Conservation (phyloP, 768 basidiomycete genomes). For the Pleurotus citrinopileatus region DNA sequence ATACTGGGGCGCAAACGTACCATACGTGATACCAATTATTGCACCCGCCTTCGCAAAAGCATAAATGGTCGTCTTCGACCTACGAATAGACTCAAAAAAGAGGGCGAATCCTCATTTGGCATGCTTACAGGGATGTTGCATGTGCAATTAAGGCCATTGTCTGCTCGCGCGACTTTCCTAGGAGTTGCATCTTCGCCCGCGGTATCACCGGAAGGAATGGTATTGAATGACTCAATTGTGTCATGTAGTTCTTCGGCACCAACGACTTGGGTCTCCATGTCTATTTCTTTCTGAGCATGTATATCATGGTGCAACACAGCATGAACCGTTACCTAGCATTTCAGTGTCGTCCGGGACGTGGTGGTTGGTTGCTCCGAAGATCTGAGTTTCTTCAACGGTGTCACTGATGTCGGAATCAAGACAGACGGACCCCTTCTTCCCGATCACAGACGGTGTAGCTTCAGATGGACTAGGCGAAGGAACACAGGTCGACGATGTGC, state of each 20-base stretch:
- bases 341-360: conserved; percentile 34
- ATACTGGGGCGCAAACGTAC: conserved; percentile 33
- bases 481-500: not conserved
- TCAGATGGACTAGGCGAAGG: not conserved
- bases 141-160: conserved; percentile 56
- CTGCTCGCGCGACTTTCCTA: conserved; percentile 10
- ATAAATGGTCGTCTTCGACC: conserved; percentile 49
- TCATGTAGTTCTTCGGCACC: conserved; percentile 19
- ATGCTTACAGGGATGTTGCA: conserved; percentile 57
- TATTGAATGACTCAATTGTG: conserved; percentile 40
- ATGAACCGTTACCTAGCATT: conserved; percentile 41
- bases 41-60: conserved; percentile 74
- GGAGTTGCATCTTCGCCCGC: conserved; percentile 9
- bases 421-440: conserved; percentile 6
- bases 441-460: not conserved
- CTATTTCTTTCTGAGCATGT: conserved; percentile 19
- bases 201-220: conserved; percentile 8
- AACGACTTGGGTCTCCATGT: conserved; percentile 39
- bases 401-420: conserved; percentile 13
- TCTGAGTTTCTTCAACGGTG: not conserved
- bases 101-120: not conserved
- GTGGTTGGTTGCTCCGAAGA: conserved; percentile 13
- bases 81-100: conserved; percentile 21
- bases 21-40: conserved; percentile 74
- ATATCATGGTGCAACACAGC: not conserved